Percentiles rank a stretch among this genome's conserved stretches.
Conservation (phyloP, 2,329 filamentous ascomycete genomes). For the Nannizziopsis barbatae region DNA sequence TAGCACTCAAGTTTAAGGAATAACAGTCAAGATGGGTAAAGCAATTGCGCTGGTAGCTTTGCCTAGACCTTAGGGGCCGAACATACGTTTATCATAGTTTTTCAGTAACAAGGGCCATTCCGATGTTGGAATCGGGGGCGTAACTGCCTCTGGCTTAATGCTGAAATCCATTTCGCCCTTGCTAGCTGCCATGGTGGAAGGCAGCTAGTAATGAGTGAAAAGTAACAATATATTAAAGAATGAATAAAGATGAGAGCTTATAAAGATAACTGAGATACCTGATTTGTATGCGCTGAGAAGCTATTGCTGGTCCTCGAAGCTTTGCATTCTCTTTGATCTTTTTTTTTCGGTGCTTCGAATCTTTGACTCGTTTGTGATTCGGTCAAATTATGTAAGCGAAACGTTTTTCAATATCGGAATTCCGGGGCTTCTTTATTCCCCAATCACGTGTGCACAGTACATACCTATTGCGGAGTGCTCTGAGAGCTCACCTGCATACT, state of each 20-base stretch:
- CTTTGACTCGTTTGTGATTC: conserved; percentile 9
- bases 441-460: conserved; percentile 4
- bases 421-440: background rate
- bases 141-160: conserved; percentile 83
- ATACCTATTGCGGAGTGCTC: too few relatives aligned
- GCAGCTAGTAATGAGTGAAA: background rate
- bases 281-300: background rate
- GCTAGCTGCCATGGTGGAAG: conserved; percentile 27
- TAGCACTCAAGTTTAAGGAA: background rate
- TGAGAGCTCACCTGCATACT: too few relatives aligned
- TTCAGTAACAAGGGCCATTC: conserved; percentile 88
- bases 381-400: conserved; percentile 2
- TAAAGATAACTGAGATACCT: background rate
- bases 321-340: background rate
- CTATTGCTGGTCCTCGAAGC: background rate
- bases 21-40: too few relatives aligned
- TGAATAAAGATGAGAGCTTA: background rate
- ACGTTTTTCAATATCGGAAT: background rate
- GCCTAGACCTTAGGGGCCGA: conserved; percentile 1
- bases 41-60: too few relatives aligned
- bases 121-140: conserved; percentile 71
- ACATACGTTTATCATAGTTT: conserved; percentile 83
- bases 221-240: background rate
- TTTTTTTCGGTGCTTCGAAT: conserved; percentile 10
- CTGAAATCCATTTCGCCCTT: conserved; percentile 60